A percentile compares a stretch with the other conserved stretches of the same genome.
phyloP scores from a whole-genome alignment of 495 filamentous ascomycete genomes.

The Corynascus novoguineensis region DNA sequence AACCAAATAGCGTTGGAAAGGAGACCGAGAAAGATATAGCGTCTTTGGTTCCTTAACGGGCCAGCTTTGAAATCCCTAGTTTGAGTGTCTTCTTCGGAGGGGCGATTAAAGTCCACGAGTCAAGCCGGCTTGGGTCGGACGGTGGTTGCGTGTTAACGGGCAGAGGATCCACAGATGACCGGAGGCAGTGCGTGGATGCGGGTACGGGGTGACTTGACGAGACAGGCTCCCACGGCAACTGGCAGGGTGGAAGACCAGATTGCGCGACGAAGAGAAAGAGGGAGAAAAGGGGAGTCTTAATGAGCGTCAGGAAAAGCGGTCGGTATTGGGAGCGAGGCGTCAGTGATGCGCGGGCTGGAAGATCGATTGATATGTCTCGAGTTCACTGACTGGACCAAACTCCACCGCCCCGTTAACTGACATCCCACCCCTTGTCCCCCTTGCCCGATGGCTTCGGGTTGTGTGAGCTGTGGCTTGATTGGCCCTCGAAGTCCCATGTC shows the following conservation, averaged over 20 bases:
- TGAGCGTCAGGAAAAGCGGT: conserved; percentile 32
- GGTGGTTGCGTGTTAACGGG: conserved; percentile 24
- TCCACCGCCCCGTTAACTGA: conserved; percentile 30
- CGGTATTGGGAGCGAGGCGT: conserved; percentile 21
- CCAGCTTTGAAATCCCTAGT: conserved; percentile 14
- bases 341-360: conserved; percentile 28
- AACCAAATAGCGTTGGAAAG: conserved; percentile 11
- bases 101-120: conserved; percentile 24
- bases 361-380: conserved; percentile 33
- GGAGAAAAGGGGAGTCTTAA: conserved; percentile 27
- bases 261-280: conserved; percentile 18
- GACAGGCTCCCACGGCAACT: conserved; percentile 9
- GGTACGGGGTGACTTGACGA: conserved; percentile 13
- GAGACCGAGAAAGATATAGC: not conserved
- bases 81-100: not conserved
- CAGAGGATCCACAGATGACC: conserved; percentile 11
- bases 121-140: conserved; percentile 20
- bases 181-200: conserved; percentile 11
- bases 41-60: conserved; percentile 16
- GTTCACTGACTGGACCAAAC: conserved; percentile 15
- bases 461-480: conserved; percentile 33
- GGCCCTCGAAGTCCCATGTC: conserved; percentile 28
- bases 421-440: conserved; percentile 4
- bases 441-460: conserved; percentile 25
- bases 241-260: conserved; percentile 5